Evolutionary conservation across 2,329 filamentous ascomycete genomes (phyloP), one percentile per base, ranked within the genome.

Genomic region (Balansia obtecta): DNA sequence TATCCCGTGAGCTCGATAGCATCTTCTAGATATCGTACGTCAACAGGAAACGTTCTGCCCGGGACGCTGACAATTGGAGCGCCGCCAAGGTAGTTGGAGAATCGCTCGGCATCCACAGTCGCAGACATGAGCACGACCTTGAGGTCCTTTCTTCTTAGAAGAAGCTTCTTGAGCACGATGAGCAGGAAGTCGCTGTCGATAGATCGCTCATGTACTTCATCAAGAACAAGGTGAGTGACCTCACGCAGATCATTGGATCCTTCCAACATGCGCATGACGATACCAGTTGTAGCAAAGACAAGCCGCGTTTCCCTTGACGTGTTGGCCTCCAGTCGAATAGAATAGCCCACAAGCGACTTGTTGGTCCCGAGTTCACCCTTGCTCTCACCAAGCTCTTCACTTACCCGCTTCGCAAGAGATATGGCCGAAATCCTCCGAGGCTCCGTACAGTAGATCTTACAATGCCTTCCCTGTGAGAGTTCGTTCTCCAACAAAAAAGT

Each of bases 211-310:
- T 98, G 93, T 2, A 97, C 91, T 67, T 98, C 93, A 61, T 98
- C 93, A n/a, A 98, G 82, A 44, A 98, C 82, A 53, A 98, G 71
- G 68, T 97, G 93, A 0, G 91, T 95, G 48, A 98, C 83, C 55
- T 96, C 91, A 51, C 82, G 79, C 42, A 98, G 77, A 50, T 94
- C 86, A 55, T 88, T 86, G 0, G 88, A 86, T 9, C 85, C 84
- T 65, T 98, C 93, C 13, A 98, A 75, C 91, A 98, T 97, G 30
- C 93, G 83, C 74, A 98, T 87, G n/a, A 98, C 88, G 52, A 98
- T 95, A 71, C 93, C 81, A 6, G 81, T 85, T 2, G 85, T 96
- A 49, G 93, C 93, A 67, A 89, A 98, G 6, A 97, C 81, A 27
- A 98, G 77, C 48, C 88, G 77, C 2, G 90, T 97, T 58, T 88